Evolutionary conservation across 164 flowering plant species (phyloP).

Genomic region (Amborella trichopoda): DNA sequence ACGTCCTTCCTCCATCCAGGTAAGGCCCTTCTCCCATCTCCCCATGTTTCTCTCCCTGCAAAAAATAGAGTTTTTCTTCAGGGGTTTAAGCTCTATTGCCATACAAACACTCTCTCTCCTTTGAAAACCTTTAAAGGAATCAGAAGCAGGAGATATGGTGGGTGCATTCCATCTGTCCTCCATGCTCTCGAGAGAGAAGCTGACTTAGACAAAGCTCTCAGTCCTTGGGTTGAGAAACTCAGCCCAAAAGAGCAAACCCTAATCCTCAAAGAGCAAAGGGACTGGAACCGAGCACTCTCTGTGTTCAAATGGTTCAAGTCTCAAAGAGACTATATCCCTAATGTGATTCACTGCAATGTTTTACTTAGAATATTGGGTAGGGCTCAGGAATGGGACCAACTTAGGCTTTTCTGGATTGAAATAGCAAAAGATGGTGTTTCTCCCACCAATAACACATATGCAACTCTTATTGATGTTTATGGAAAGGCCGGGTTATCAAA

Average conservation of each 20-base stretch:
- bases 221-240: slow-evolving; percentile 31
- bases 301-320: slow-evolving; percentile 69
- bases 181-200: slow-evolving; percentile 30
- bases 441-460: slow-evolving; percentile 69
- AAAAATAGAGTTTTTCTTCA: slow-evolving; percentile 13
- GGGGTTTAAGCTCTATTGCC: slow-evolving; percentile 29
- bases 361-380: slow-evolving; percentile 65
- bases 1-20: background rate
- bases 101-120: slow-evolving; percentile 18
- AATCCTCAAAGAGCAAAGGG: slow-evolving; percentile 67
- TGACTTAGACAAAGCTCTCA: slow-evolving; percentile 35
- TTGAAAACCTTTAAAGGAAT: slow-evolving; percentile 11
- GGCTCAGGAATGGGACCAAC: slow-evolving; percentile 78
- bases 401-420: slow-evolving; percentile 81
- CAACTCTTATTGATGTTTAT: slow-evolving; percentile 81
- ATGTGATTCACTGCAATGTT: slow-evolving; percentile 81
- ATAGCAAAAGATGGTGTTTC: slow-evolving; percentile 68
- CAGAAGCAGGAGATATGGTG: slow-evolving; percentile 43
- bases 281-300: slow-evolving; percentile 42
- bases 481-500: slow-evolving; percentile 77
- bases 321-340: slow-evolving; percentile 55
- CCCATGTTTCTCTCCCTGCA: background rate
- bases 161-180: slow-evolving; percentile 44
- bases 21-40: too few species aligned
- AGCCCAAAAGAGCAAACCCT: slow-evolving; percentile 76